Percentiles rank a stretch among this genome's conserved stretches.
These are phyloP conservation scores for Exidia glandulosa DNA, from an alignment of 768 basidiomycete genomes.

Conservation along the genomic window DNA sequence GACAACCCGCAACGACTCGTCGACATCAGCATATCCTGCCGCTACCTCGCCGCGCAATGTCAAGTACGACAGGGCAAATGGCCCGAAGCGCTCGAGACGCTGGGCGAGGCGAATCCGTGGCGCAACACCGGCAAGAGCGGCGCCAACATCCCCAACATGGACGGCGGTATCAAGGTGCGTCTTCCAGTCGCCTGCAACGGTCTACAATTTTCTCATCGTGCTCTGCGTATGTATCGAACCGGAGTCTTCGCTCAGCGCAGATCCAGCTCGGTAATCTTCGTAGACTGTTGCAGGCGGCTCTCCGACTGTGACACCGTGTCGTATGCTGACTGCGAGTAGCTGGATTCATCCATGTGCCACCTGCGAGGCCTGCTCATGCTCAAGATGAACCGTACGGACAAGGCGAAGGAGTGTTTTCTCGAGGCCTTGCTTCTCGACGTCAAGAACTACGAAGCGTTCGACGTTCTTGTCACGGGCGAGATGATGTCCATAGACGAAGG, in stretches of 20 bases:
- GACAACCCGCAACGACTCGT: constrained; percentile 66
- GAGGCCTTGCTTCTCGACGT: constrained; percentile 91
- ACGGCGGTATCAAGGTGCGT: constrained; percentile 98
- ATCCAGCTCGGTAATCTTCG: too few species aligned
- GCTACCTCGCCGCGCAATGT: constrained; percentile 94
- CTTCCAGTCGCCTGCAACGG: too few species aligned
- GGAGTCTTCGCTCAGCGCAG: too few species aligned
- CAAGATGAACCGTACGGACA: constrained; percentile 80
- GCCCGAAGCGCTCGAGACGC: constrained; percentile 82
- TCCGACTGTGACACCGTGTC: too few species aligned
- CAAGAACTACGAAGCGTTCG: constrained; percentile 94
- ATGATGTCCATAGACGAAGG: constrained; percentile 98
- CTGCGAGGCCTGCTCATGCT: constrained; percentile 89
- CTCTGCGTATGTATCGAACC: too few species aligned
- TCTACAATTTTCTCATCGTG: too few species aligned
- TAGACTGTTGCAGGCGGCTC: too few species aligned
- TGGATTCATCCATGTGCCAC: constrained; percentile 96
- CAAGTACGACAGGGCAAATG: constrained; percentile 88
- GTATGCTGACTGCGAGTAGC: too few species aligned
- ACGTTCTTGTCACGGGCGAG: constrained; percentile 78
- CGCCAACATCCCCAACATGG: constrained; percentile 63
- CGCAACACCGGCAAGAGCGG: constrained; percentile 48
- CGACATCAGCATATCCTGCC: constrained; percentile 89
- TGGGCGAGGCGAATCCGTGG: constrained; percentile 90
- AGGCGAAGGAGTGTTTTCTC: constrained; percentile 91